Evolutionary conservation across 805 yeast species (phyloP).

Genomic region (Lipomyces starkeyi): DNA sequence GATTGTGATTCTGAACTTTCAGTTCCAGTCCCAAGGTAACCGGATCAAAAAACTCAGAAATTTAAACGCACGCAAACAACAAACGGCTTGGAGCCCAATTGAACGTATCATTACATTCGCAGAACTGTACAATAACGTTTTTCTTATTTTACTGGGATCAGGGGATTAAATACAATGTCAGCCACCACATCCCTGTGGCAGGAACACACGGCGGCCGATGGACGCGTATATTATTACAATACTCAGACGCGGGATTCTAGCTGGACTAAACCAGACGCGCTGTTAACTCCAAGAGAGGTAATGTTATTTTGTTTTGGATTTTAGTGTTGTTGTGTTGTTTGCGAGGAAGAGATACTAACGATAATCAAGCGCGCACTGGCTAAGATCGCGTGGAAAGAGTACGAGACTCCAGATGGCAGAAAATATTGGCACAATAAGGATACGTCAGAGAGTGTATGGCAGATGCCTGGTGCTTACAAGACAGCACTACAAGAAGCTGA

Average conservation of each 20-base stretch:
- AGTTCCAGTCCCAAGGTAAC: background rate
- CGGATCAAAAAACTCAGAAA: too few species aligned
- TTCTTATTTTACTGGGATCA: background rate
- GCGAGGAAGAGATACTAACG: background rate
- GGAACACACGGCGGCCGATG: slow-evolving; percentile 65
- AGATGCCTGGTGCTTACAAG: slow-evolving; percentile 62
- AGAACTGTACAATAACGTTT: background rate
- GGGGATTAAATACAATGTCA: background rate
- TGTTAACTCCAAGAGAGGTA: slow-evolving; percentile 50
- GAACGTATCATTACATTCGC: background rate
- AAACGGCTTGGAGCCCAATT: background rate
- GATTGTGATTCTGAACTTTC: background rate
- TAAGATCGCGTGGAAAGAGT: slow-evolving; percentile 61
- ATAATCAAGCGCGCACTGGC: slow-evolving; percentile 51
- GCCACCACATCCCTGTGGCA: slow-evolving; percentile 56
- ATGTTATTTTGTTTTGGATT: background rate
- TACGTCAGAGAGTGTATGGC: slow-evolving; percentile 80
- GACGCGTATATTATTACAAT: slow-evolving; percentile 75
- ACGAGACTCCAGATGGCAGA: slow-evolving; percentile 60
- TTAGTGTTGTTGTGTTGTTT: background rate
- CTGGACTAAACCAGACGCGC: slow-evolving; percentile 79
- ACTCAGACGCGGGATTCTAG: slow-evolving; percentile 67
- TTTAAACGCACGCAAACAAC: background rate
- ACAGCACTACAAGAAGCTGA: slow-evolving; percentile 38
- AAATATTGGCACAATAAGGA: slow-evolving; percentile 70